These are phyloP conservation scores for barrel medic (Medicago truncatula) DNA, from an alignment of 306 rosid species.

Conservation along the genomic window DNA sequence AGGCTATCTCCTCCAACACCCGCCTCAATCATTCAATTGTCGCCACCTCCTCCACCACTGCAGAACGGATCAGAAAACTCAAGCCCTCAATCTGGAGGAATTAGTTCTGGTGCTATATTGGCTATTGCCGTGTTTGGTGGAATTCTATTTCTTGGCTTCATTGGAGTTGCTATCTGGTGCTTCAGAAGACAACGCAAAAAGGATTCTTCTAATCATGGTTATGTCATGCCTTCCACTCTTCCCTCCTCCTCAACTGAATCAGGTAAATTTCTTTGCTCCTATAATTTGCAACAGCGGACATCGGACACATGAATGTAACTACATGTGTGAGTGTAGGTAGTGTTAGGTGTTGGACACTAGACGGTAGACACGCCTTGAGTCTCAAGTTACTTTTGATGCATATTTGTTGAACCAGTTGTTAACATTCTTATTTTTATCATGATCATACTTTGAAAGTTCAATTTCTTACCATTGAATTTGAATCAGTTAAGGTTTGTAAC, in stretches of 20 bases:
- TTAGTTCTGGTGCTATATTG: conserved; percentile 55
- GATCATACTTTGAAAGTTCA: conserved; percentile 14
- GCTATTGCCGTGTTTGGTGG: conserved; percentile 63
- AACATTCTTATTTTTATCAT: neutral
- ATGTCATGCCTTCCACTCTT: conserved; percentile 63
- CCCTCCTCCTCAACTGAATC: conserved; percentile 56
- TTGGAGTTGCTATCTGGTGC: conserved; percentile 74
- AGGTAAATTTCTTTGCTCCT: conserved; percentile 50
- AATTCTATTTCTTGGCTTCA: conserved; percentile 56
- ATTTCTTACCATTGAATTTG: conserved; percentile 12
- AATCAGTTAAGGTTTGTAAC: conserved; percentile 39
- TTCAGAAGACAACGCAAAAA: conserved; percentile 60
- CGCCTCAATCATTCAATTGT: neutral
- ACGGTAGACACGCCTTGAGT: neutral
- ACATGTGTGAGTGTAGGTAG: too few species aligned
- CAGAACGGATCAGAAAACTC: conserved; percentile 44
- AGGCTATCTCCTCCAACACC: conserved; percentile 52
- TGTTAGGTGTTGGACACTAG: too few species aligned
- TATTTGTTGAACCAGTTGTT: too few species aligned
- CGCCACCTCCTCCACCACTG: conserved; percentile 40
- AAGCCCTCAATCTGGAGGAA: conserved; percentile 48
- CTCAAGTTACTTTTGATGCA: too few species aligned
- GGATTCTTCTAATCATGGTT: conserved; percentile 57
- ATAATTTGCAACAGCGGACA: too few species aligned
- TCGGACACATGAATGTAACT: too few species aligned